These are phyloP conservation scores for Apocynum venetum DNA, from an alignment of 257 asterid species.

Conservation along the genomic window DNA sequence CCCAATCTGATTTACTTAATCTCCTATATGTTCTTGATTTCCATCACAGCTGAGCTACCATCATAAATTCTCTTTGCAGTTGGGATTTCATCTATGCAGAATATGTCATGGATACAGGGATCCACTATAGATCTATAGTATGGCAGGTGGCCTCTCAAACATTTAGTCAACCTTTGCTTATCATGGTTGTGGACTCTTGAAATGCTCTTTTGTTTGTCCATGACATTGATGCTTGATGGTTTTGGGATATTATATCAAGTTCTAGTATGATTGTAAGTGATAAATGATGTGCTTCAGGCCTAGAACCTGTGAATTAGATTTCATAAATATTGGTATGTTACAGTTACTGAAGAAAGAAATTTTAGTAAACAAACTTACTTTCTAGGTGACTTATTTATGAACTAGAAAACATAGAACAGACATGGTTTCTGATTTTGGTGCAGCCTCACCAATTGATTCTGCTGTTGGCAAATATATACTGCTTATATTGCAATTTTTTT, in stretches of 20 bases:
- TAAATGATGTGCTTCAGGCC: background rate
- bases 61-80: slow-evolving; percentile 39
- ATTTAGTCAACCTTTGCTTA: background rate
- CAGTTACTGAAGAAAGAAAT: background rate
- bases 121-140: slow-evolving; percentile 84
- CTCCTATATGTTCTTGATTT: background rate
- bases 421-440: background rate
- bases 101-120: slow-evolving; percentile 97
- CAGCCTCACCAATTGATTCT: background rate
- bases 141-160: slow-evolving; percentile 69
- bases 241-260: background rate
- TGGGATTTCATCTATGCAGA: slow-evolving; percentile 99
- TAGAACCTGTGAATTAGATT: background rate
- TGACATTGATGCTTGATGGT: background rate
- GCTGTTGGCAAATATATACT: background rate
- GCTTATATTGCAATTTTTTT: no score
- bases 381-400: background rate
- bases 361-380: background rate
- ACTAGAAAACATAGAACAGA: background rate
- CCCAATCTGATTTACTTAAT: background rate
- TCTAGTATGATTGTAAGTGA: background rate
- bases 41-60: slow-evolving; percentile 3
- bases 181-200: background rate
- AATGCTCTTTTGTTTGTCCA: background rate
- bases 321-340: background rate